These are phyloP conservation scores for Diaporthe citri DNA, from an alignment of 2,329 filamentous ascomycete genomes.

Conservation along the genomic window DNA sequence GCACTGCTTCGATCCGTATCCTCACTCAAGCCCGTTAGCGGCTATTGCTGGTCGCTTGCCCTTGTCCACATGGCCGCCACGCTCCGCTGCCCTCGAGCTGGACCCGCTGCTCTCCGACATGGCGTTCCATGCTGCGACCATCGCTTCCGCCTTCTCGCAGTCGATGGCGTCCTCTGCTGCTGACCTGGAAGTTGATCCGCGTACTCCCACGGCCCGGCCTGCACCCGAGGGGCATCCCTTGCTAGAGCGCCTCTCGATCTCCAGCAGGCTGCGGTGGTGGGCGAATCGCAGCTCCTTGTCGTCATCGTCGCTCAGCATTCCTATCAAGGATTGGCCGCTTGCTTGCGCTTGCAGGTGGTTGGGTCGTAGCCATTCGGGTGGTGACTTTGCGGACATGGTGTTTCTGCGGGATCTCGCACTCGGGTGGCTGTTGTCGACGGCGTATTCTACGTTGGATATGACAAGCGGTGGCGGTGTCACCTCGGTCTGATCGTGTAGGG, in stretches of 20 bases:
- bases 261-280: conserved; percentile 21
- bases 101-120: not conserved
- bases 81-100: not conserved
- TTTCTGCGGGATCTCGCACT: conserved; percentile 12
- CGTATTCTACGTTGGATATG: conserved; percentile 23
- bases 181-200: not conserved
- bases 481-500: not conserved
- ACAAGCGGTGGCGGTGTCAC: not conserved
- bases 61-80: not conserved
- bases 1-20: not conserved
- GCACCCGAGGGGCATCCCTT: not conserved
- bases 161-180: not conserved
- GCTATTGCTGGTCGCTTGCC: conserved; percentile 1
- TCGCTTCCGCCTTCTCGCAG: not conserved
- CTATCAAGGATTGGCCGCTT: conserved; percentile 18
- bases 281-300: conserved; percentile 25
- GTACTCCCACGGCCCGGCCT: not conserved
- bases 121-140: conserved; percentile 2
- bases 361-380: conserved; percentile 12
- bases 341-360: not conserved
- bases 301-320: conserved; percentile 20
- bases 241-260: conserved; percentile 19
- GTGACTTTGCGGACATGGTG: not conserved
- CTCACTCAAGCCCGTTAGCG: not conserved
- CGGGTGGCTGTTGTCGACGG: conserved; percentile 25